A percentile compares a stretch with the other conserved stretches of the same genome.
Conservation (phyloP, 352 stramenopile genomes). For the Phytophthora ramorum region DNA sequence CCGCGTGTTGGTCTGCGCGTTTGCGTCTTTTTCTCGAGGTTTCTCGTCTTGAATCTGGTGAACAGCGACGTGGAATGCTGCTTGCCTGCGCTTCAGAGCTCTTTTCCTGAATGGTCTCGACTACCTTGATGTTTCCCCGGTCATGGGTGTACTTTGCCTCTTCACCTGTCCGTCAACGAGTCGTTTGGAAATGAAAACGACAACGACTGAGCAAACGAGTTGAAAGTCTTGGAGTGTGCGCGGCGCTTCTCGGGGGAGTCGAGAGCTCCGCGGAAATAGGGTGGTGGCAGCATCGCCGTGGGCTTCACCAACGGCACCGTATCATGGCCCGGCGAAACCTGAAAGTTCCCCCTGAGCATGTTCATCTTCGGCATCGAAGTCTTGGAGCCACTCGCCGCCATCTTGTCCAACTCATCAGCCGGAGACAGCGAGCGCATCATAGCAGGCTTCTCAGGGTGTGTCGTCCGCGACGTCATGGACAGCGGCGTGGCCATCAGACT, state of each 20-base stretch:
- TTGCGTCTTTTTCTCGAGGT: constrained; percentile 21
- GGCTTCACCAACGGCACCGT: constrained; percentile 29
- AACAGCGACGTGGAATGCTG: constrained; percentile 4
- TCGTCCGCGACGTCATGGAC: constrained; percentile 33
- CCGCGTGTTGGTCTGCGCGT: constrained; percentile 17
- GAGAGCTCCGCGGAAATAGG: constrained; percentile 62
- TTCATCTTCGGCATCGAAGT: constrained; percentile 64
- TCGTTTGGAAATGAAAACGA: constrained; percentile 64
- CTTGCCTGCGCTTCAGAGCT: constrained; percentile 3
- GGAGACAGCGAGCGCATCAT: constrained; percentile 57
- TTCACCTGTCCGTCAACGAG: constrained; percentile 31
- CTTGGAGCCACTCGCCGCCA: constrained; percentile 53
- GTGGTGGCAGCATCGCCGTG: constrained; percentile 58
- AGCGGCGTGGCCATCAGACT: constrained; percentile 30
- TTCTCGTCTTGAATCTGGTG: constrained; percentile 16
- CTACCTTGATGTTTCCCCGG: not conserved
- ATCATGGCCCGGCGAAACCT: constrained; percentile 38
- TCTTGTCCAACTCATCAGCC: constrained; percentile 69
- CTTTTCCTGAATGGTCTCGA: constrained; percentile 12
- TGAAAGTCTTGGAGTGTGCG: constrained; percentile 83
- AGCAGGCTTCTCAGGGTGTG: constrained; percentile 22
- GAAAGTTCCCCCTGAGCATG: constrained; percentile 67
- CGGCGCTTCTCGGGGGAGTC: constrained; percentile 73
- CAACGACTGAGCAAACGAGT: constrained; percentile 76
- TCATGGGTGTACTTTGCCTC: constrained; percentile 3